phyloP scores from a whole-genome alignment of 805 yeast species.

The Starmerella lactis-condensi region DNA sequence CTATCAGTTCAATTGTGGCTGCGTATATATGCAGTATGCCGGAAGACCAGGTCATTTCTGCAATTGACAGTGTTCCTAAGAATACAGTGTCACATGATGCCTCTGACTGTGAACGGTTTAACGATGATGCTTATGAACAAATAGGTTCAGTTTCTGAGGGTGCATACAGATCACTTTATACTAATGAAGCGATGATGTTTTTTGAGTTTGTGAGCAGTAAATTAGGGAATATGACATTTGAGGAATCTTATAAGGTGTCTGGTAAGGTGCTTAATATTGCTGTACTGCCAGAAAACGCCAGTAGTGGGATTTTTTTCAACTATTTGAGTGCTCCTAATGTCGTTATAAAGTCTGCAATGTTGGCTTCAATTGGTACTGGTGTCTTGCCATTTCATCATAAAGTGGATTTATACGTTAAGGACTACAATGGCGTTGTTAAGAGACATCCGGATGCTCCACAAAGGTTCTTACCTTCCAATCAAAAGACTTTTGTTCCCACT shows the following conservation, averaged over 20 bases:
- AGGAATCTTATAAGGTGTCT: conserved; percentile 70
- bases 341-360: conserved; percentile 63
- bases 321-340: conserved; percentile 81
- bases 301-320: conserved; percentile 31
- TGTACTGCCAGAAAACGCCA: conserved; percentile 56
- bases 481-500: conserved; percentile 24
- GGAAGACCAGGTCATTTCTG: conserved; percentile 39
- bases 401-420: conserved; percentile 40
- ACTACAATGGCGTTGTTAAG: conserved; percentile 30
- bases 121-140: background rate
- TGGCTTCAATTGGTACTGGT: conserved; percentile 49
- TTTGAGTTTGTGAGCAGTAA: conserved; percentile 57
- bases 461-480: conserved; percentile 26
- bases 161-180: conserved; percentile 60
- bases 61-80: conserved; percentile 21
- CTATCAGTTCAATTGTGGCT: conserved; percentile 87
- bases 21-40: conserved; percentile 59
- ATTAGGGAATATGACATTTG: conserved; percentile 75
- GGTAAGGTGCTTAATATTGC: conserved; percentile 68
- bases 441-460: conserved; percentile 15
- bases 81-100: conserved; percentile 9
- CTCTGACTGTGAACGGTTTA: background rate
- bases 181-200: conserved; percentile 67
- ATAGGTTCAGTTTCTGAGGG: conserved; percentile 38
- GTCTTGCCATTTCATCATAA: conserved; percentile 34